Evolutionary conservation across 129 eudicot genomes (phyloP), one percentile per base, ranked within the genome.

Genomic region (Chrysanthemum makinoi): DNA sequence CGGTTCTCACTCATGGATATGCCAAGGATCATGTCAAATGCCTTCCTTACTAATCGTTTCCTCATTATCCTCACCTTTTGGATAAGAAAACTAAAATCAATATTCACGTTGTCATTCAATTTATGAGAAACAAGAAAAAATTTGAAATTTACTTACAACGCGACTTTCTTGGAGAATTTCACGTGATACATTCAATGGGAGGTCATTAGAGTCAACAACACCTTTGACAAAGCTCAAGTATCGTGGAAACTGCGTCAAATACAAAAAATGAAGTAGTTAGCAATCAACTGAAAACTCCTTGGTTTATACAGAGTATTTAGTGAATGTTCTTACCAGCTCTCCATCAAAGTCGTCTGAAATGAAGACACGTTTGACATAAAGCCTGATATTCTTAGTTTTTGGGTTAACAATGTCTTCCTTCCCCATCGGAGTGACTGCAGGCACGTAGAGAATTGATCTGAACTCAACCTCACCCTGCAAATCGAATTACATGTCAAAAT

Each of bases 131-230:
- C 49, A 52, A 9, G 22, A 7, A 58, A 24, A n/a, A 43, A 5
- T 2, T 10, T 44, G 10, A 18, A 4, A 65, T 75, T 46, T 58
- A 87, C 99, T 94, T 86, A 94, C 99, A 59, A 94, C 70, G 22
- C 98, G 95, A 58, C 98, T 93, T 86, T 89, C 98, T 81, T 93
- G 98, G 59, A 93, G 95, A 68, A 93, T 89, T 80, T 93, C 98
- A 46, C 98, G 96, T 15, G 98, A 93, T 16, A 93, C 98, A 72
- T 93, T 93, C 64, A 93, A 80, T 26, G 98, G 98, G 72, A 93
- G 98, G 73, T 93, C 98, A 76, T 85, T 93, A 11, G 98, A 93
- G 74, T 89, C 98, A 3, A 93, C 98, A 72, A 93, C 96, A 80
- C 98, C 98, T 82, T 93, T 93, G 18, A 93, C 83, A 56, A 93